These are phyloP conservation scores for Phytophthora melonis DNA, from an alignment of 352 stramenopile species.

Conservation along the genomic window DNA sequence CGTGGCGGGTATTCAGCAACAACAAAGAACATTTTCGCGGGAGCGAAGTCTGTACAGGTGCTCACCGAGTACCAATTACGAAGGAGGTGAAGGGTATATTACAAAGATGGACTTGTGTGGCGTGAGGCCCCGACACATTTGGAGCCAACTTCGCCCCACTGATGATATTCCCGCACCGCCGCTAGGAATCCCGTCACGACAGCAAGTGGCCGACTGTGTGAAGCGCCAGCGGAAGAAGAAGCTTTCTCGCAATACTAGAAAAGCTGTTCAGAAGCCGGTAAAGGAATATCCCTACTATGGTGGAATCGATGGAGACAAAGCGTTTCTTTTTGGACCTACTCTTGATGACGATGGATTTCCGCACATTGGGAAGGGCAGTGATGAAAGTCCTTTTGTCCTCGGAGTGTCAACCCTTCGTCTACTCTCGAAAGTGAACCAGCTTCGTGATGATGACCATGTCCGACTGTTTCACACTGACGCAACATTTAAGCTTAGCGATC, in stretches of 20 bases:
- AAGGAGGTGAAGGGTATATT: neutral
- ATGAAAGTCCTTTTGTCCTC: constrained; percentile 5
- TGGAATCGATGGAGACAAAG: neutral
- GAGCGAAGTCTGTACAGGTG: neutral
- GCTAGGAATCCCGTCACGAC: neutral
- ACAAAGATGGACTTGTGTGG: constrained; percentile 1
- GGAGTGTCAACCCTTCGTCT: constrained; percentile 3
- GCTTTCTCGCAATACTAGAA: neutral
- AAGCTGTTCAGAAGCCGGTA: neutral
- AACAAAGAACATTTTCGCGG: neutral
- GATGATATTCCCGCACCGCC: neutral
- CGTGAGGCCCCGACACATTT: neutral
- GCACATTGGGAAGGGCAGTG: neutral
- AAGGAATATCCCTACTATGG: neutral
- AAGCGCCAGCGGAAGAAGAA: neutral
- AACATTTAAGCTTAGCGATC: constrained; percentile 1
- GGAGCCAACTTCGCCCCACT: neutral
- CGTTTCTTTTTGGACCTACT: constrained; percentile 5
- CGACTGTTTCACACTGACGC: constrained; percentile 15
- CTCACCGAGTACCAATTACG: constrained; percentile 1
- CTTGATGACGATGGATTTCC: neutral
- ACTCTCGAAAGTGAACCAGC: constrained; percentile 2
- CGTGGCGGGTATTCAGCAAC: neutral
- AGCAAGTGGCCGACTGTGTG: constrained; percentile 1
- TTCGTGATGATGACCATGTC: neutral